Base-by-base conservation (phyloP, 768 basidiomycete species). In the Tricholomella constricta region DNA sequence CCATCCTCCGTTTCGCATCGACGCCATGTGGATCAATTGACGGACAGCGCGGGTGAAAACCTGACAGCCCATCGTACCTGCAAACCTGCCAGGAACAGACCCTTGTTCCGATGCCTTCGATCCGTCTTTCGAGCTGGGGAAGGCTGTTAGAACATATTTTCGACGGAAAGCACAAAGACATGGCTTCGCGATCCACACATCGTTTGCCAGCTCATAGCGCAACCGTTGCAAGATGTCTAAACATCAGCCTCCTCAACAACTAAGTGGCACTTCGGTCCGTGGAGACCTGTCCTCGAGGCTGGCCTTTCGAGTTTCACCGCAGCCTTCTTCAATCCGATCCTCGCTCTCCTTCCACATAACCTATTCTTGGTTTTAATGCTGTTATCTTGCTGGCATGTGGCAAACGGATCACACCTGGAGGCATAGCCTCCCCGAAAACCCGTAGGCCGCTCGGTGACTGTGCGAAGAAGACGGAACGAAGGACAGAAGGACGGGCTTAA, bases 401-500 rank as follows among this genome's bases (percentile, higher is more conserved):
- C 26, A 35, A 51, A n/a, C 56, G 45, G 56, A 57, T 57, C 52
- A 57, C 15, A 3, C 35, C n/a, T 40, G 25, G 12, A 14, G 31
- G 20, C 32, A 15, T 37, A 29, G 26, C 19, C 36, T 15, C 17
- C 15, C 43, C 48, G 48, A 38, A 49, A 38, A 36, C 41, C 20
- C 19, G 31, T 37, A 14, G 23, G 29, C 23, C 6, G 15, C 29
- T n/a, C 22, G 17, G 12, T 44, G 43, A 44, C 29, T 22, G 17
- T 31, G 48, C 56, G 56, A 57, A 29, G 51, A 53, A 34, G 34
- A 45, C 56, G 56, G 56, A 52, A 19, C 11, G 12, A 14, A 17
- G 26, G 20, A 26, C n/a, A n/a, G n/a, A n/a, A n/a, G n/a, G n/a
- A n/a, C n/a, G n/a, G n/a, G n/a, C n/a, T n/a, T n/a, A n/a, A n/a